phyloP scores from a whole-genome alignment of 1,284 basidiomycete genomes.

The Boletus semigastroideus region DNA sequence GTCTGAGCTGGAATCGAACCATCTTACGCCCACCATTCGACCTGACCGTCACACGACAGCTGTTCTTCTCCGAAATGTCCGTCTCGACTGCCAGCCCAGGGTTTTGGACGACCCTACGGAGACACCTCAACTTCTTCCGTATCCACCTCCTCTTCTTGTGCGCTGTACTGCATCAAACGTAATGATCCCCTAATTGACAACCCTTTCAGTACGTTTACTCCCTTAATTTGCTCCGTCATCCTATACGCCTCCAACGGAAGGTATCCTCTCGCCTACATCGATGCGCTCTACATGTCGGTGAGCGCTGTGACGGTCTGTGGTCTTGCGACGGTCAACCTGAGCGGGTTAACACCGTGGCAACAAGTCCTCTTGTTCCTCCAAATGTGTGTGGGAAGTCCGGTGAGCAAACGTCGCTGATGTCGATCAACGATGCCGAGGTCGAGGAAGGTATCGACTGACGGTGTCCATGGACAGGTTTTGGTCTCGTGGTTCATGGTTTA shows the following conservation, averaged over 20 bases:
- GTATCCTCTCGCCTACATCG: slow-evolving; percentile 66
- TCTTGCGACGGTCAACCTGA: slow-evolving; percentile 72
- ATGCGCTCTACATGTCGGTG: slow-evolving; percentile 73
- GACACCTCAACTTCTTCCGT: slow-evolving; percentile 70
- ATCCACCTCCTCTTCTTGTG: slow-evolving; percentile 58
- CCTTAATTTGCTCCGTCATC: slow-evolving; percentile 70
- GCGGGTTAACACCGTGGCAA: slow-evolving; percentile 71
- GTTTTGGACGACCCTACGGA: slow-evolving; percentile 35
- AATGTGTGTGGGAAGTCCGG: slow-evolving; percentile 73
- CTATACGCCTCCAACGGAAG: slow-evolving; percentile 75
- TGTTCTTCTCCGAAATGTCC: slow-evolving; percentile 11
- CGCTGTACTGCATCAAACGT: slow-evolving; percentile 20
- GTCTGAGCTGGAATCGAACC: background rate
- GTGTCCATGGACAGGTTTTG: slow-evolving; percentile 44
- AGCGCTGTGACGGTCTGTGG: slow-evolving; percentile 82
- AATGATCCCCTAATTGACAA: slow-evolving; percentile 22
- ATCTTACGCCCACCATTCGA: too few species aligned
- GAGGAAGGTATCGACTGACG: too few species aligned
- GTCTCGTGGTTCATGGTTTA: slow-evolving; percentile 75
- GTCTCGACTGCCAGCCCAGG: slow-evolving; percentile 1
- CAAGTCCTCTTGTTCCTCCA: slow-evolving; percentile 72
- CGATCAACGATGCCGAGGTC: too few species aligned
- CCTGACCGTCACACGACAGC: too few species aligned
- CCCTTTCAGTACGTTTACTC: slow-evolving; percentile 65
- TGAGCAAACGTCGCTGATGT: slow-evolving; percentile 36